Base-by-base conservation (phyloP, 139 green algal genomes). In the Chlamydomonas applanata region DNA sequence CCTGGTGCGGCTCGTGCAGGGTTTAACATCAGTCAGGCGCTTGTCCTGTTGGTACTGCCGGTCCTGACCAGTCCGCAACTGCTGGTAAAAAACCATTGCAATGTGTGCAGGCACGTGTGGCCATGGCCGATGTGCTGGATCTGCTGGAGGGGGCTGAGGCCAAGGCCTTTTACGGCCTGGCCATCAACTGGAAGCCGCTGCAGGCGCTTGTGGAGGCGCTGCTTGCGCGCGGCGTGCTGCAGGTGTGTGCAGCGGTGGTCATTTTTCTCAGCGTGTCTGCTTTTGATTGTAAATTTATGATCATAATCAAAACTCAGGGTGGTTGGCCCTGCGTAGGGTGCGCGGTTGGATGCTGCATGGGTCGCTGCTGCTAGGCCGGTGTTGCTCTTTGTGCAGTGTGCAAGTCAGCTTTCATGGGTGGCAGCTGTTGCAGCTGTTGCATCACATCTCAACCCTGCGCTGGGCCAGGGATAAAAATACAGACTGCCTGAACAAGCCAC, bases 151-250 rank as follows among this genome's bases (percentile, higher is more conserved):
- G 78, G 0, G 93, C 91, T 9, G 91, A 97, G 82, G 91, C 90
- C n/a, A 97, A 97, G 86, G 93, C 92, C 0, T 91, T 89, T 66
- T 97, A 92, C 75, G 92, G 88, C 2, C 82, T 97, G 61, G 91
- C 84, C 19, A 77, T 86, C 72, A 97, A 97, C 87, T 97, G 92
- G 76, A 79, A 84, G 64, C 79, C 92, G 60, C 71, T 97, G 34
- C 34, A 87, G 67, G 85, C 85, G 32, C 69, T 90, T 49, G 69
- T 65, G 3, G 56, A 86, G 33, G 79, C 77, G 36, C 85, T 90
- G 64, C 72, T 90, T 45, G 79, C 87, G 30, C 27, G 71, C 20
- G 76, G 85, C 20, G 81, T 85, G 29, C 67, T 88, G 36, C 77
- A 82, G 77, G 83, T 83, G 65, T 1, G 72, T 17, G 32, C 16